phyloP scores from a whole-genome alignment of 1,139 yeast species.

The Nakaseomyces bracarensis region DNA sequence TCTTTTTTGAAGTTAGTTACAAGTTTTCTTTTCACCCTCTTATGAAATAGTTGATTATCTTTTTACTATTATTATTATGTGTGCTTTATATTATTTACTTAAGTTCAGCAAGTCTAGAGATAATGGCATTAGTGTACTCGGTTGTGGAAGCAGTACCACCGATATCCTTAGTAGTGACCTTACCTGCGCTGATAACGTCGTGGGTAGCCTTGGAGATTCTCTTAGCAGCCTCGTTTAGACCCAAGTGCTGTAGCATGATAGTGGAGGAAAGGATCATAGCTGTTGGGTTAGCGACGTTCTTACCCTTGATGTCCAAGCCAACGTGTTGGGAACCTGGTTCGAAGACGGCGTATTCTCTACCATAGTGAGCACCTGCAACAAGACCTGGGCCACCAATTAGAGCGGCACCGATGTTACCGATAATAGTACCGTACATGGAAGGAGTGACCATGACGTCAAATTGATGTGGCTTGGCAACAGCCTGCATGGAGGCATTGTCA shows the following conservation, averaged over 20 bases:
- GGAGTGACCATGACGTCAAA: constrained; percentile 97
- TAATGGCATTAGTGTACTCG: constrained; percentile 59
- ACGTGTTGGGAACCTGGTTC: constrained; percentile 99
- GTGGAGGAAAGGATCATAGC: constrained; percentile 90
- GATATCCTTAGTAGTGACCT: constrained; percentile 71
- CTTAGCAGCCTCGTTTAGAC: constrained; percentile 76
- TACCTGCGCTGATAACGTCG: constrained; percentile 82
- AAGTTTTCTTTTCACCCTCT: too few species aligned
- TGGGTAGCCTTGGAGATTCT: constrained; percentile 82
- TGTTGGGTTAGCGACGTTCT: constrained; percentile 94
- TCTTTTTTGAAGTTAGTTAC: too few species aligned
- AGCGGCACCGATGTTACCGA: constrained; percentile 97
- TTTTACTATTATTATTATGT: constrained; percentile 16
- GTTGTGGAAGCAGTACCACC: constrained; percentile 87
- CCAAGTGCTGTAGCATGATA: constrained; percentile 91
- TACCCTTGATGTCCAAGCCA: constrained; percentile 92
- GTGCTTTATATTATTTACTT: constrained; percentile 15
- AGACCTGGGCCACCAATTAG: constrained; percentile 98
- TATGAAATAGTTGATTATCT: not conserved
- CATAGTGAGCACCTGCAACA: constrained; percentile 97
- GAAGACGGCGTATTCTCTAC: constrained; percentile 95
- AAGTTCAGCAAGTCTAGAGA: constrained; percentile 23
- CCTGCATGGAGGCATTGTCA: constrained; percentile 99
- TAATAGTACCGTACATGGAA: constrained; percentile 93
- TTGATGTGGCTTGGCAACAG: constrained; percentile 96